Base-by-base conservation (phyloP, 306 rosid genomes). In the Benincasa hispida region DNA sequence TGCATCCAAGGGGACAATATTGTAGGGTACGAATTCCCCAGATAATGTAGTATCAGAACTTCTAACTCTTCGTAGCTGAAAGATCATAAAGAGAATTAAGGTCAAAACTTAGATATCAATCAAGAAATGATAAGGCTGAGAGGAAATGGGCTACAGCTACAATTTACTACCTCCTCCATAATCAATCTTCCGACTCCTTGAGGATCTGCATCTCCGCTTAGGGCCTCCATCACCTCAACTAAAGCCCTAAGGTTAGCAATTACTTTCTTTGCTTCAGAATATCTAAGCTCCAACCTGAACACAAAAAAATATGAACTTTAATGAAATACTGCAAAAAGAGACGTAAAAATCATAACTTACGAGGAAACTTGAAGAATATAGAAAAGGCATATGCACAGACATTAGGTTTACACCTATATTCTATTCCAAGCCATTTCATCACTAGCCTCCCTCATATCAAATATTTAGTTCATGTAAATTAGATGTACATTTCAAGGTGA, bases 211-310 rank as follows among this genome's bases (percentile, higher is more conserved):
- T 85, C 92, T 78, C 86, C 79, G 81, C 89, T 92, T 78, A 90
- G 93, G 28, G 85, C 91, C 84, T 94, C 96, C 96, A 94, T 88
- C 80, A 91, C 98, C 89, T 91, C 97, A 84, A 91, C 91, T 74
- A 94, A 86, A 73, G 97, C 98, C 78, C 87, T 89, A 75, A 89
- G 70, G 62, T 86, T 94, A 54, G 97, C 94, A 78, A 94, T 83
- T 62, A 85, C 87, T 81, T 74, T 94, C 87, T 79, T 94, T 87
- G 88, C 88, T 79, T 87, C 88, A 8, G 87, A 80, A 11, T 89
- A 85, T 83, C 87, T 85, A 65, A 83, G 81, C 63, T 81, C 85
- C 81, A 86, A 77, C 82, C 91, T 76, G 78, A 76, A 81, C 83
- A 42, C 84, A 78, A 68, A 83, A 57, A 84, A 30, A 21, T 28